Percentiles rank a stretch among this genome's conserved stretches.
phyloP scores from a whole-genome alignment of 2,329 filamentous ascomycete species.

The Ophiocordyceps camponoti-rufipedis region DNA sequence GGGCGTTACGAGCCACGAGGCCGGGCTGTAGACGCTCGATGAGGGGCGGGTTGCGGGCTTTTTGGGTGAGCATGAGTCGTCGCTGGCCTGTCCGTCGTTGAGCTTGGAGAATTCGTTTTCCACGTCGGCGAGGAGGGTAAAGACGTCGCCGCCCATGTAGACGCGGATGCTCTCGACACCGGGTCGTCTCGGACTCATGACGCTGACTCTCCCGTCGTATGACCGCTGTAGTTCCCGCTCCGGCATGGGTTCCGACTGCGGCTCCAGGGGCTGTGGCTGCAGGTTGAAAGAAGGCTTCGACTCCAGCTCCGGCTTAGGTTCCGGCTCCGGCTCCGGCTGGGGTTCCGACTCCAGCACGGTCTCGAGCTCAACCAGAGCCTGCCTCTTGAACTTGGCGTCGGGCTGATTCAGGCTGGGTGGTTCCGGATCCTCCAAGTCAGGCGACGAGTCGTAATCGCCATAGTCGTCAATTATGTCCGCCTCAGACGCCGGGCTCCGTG shows the following conservation, averaged over 20 bases:
- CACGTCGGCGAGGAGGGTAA: slow-evolving; percentile 47
- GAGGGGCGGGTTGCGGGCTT: no score
- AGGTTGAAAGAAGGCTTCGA: neutral
- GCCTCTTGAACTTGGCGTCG: neutral
- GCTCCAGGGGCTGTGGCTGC: neutral
- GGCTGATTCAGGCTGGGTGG: neutral
- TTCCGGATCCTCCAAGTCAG: neutral
- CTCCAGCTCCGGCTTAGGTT: neutral
- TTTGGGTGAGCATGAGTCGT: neutral
- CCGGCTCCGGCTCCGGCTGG: neutral
- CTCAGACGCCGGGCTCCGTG: slow-evolving; percentile 14
- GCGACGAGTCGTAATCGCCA: neutral
- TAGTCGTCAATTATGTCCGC: slow-evolving; percentile 12
- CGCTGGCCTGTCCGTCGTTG: slow-evolving; percentile 7
- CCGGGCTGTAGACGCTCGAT: neutral
- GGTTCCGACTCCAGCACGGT: neutral
- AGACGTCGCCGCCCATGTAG: slow-evolving; percentile 50
- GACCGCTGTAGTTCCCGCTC: slow-evolving; percentile 1
- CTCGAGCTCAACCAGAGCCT: neutral
- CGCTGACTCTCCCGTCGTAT: slow-evolving; percentile 9
- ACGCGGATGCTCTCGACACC: slow-evolving; percentile 48
- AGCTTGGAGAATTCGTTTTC: slow-evolving; percentile 27
- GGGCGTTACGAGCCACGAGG: neutral
- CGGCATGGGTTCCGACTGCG: neutral
- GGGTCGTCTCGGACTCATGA: slow-evolving; percentile 13